Conservation (phyloP, 495 filamentous ascomycete genomes). For the Daldinia childiae region DNA sequence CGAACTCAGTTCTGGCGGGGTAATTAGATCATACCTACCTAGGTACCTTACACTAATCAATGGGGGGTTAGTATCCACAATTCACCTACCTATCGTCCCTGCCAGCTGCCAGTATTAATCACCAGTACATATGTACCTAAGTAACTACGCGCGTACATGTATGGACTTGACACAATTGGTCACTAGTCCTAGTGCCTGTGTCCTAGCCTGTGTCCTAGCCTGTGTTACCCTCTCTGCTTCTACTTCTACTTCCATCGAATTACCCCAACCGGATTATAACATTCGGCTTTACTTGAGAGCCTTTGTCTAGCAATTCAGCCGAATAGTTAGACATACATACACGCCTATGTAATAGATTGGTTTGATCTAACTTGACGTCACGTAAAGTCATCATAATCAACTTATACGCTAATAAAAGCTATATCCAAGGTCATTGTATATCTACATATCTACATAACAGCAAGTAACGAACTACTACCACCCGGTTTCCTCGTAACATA, state of each 20-base stretch:
- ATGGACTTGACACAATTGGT: slow-evolving; percentile 31
- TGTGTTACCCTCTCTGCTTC: background rate
- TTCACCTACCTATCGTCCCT: background rate
- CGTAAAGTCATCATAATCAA: background rate
- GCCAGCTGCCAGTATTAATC: background rate
- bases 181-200: background rate
- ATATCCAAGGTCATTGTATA: background rate
- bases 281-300: slow-evolving; percentile 9
- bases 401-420: background rate
- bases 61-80: background rate
- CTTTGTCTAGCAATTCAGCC: background rate
- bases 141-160: slow-evolving; percentile 1
- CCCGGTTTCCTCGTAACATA: too few relatives aligned
- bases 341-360: background rate
- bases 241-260: background rate
- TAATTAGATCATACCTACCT: background rate
- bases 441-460: background rate
- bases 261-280: background rate
- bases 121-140: background rate
- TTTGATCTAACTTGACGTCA: background rate
- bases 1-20: background rate
- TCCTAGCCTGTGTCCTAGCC: too few relatives aligned
- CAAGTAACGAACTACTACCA: background rate
- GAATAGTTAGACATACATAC: background rate
- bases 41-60: background rate